These are phyloP conservation scores for Madurella fahalii DNA, from an alignment of 2,329 filamentous ascomycete species.

Conservation along the genomic window DNA sequence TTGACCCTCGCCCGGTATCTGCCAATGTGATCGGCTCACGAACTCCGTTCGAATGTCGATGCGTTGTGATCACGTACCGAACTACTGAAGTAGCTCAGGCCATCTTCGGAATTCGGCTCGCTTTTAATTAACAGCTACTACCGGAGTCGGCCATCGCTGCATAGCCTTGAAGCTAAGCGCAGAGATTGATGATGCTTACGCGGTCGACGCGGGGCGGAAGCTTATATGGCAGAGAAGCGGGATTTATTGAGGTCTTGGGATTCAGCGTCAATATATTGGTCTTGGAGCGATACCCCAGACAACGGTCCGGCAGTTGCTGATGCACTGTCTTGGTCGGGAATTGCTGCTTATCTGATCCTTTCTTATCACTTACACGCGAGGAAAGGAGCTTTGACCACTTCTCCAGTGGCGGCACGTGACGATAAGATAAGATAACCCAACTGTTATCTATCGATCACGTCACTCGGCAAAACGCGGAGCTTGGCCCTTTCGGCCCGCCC, in stretches of 20 bases:
- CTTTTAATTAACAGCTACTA: neutral
- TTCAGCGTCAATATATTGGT: neutral
- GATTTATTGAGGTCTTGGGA: neutral
- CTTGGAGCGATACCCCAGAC: neutral
- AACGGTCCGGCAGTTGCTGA: slow-evolving; percentile 5
- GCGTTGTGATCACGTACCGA: no score
- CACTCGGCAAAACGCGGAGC: slow-evolving; percentile 1
- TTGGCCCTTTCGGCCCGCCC: neutral
- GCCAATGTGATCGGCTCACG: no score
- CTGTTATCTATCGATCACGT: neutral
- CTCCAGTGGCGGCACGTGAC: no score
- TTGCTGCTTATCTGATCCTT: no score
- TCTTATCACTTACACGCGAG: no score
- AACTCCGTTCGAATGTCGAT: no score
- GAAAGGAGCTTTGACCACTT: neutral
- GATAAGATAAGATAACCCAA: slow-evolving; percentile 1
- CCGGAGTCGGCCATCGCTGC: neutral
- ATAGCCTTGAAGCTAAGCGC: neutral
- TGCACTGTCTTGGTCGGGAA: neutral
- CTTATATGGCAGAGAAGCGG: neutral
- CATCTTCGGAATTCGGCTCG: slow-evolving; percentile 1
- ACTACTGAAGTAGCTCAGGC: no score
- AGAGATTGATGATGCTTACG: slow-evolving; percentile 13
- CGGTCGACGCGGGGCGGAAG: slow-evolving; percentile 5
- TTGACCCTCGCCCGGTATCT: no score